phyloP scores from a whole-genome alignment of 305 asterid species.

The Solanum chacoense region DNA sequence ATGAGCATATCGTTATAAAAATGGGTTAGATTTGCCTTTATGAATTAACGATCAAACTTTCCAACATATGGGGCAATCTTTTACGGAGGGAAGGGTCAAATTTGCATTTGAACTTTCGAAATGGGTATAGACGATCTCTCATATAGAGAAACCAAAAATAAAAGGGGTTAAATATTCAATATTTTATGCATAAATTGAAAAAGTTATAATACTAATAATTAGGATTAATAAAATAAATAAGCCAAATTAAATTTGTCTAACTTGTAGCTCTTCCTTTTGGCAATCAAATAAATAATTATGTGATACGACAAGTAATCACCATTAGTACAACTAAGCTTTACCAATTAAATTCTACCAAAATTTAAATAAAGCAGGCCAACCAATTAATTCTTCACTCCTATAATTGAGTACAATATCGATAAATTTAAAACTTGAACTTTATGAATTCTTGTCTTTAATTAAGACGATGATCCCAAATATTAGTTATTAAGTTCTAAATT shows the following conservation, averaged over 20 bases:
- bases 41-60: neutral
- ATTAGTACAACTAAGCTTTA: neutral
- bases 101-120: neutral
- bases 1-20: neutral
- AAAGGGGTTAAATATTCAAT: neutral
- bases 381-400: neutral
- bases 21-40: neutral
- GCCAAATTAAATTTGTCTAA: neutral
- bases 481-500: neutral
- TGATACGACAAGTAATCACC: neutral
- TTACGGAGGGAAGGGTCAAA: neutral
- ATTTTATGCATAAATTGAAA: neutral
- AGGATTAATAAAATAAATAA: neutral
- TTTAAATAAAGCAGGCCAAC: neutral
- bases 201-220: neutral
- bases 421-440: neutral
- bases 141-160: neutral
- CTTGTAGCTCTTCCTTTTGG: neutral
- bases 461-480: neutral
- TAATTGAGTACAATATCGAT: neutral
- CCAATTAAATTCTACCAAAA: neutral
- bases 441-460: neutral
- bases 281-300: neutral
- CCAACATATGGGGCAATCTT: neutral
- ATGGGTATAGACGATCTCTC: neutral